Conservation (phyloP, 169 alveolate species). For the Plasmodium vivax region DNA sequence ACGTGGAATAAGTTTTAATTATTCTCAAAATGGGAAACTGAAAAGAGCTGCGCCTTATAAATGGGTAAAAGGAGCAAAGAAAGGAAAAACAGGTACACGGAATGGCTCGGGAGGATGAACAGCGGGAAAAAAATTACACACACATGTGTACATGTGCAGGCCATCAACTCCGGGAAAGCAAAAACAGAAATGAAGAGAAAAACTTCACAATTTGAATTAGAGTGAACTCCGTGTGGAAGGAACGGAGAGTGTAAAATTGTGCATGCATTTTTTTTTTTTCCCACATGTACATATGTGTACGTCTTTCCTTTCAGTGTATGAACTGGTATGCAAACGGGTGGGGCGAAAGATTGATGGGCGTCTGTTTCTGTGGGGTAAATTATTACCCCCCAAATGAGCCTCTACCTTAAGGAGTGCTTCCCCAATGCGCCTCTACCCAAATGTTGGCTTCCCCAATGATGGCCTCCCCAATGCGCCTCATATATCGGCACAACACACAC, state of each 20-base stretch:
- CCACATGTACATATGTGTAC: background rate
- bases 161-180: background rate
- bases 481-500: constrained; percentile 63
- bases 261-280: background rate
- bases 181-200: constrained; percentile 2
- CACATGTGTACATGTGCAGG: background rate
- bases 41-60: background rate
- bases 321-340: background rate
- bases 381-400: background rate
- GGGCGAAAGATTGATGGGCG: background rate
- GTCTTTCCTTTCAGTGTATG: background rate
- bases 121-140: background rate
- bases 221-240: background rate
- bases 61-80: background rate
- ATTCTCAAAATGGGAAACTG: background rate
- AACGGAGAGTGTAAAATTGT: background rate
- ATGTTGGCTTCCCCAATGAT: background rate
- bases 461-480: background rate
- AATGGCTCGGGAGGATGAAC: background rate
- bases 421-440: background rate
- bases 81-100: background rate
- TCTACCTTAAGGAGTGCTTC: background rate
- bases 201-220: background rate
- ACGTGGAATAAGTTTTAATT: background rate
- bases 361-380: background rate